Evolutionary conservation across 345 rosid species (phyloP).

Genomic region (Populus alba): DNA sequence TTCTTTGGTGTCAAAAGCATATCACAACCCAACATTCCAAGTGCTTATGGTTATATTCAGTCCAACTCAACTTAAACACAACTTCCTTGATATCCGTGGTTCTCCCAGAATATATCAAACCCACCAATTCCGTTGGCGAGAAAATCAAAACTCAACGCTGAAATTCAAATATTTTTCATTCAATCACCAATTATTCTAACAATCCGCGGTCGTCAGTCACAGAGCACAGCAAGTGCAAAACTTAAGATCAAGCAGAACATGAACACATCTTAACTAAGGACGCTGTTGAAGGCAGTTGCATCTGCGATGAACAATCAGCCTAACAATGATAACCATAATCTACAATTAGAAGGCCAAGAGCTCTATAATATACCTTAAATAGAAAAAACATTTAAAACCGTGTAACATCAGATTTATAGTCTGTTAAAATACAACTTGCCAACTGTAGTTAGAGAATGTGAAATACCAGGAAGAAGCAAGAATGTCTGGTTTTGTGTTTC

Average conservation of each 20-base stretch:
- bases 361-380: not conserved
- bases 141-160: slow-evolving; percentile 8
- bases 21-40: slow-evolving; percentile 7
- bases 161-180: not conserved
- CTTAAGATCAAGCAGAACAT: slow-evolving; percentile 10
- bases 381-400: not conserved
- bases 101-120: slow-evolving; percentile 8
- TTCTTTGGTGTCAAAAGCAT: slow-evolving; percentile 19
- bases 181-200: slow-evolving; percentile 20
- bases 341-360: not conserved
- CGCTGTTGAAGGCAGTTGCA: not conserved
- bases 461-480: slow-evolving; percentile 31
- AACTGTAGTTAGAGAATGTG: not conserved
- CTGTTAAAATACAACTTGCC: not conserved
- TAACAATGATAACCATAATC: slow-evolving; percentile 3
- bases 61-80: slow-evolving; percentile 4
- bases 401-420: not conserved
- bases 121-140: slow-evolving; percentile 6
- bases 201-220: slow-evolving; percentile 31
- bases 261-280: not conserved
- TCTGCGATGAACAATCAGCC: not conserved
- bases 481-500: slow-evolving; percentile 39
- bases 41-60: not conserved
- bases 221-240: slow-evolving; percentile 1
- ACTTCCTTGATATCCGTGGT: slow-evolving; percentile 3